Conservation (phyloP, 1,284 basidiomycete genomes). For the Boletellus dicymbophilus region DNA sequence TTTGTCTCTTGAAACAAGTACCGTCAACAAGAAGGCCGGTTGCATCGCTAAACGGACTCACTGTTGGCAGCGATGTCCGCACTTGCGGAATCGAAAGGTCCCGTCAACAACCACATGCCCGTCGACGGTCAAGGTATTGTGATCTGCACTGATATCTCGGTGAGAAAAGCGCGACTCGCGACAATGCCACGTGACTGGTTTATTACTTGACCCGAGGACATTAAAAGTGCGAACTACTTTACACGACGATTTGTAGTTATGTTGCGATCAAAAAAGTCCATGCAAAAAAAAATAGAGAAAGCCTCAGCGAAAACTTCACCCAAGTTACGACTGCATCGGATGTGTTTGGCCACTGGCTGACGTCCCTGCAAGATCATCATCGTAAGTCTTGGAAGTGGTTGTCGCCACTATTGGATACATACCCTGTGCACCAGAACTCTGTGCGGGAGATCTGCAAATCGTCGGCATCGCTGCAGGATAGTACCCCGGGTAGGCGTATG, state of each 20-base stretch:
- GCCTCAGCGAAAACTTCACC: neutral
- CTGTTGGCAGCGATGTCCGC: conserved; percentile 23
- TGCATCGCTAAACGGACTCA: conserved; percentile 10
- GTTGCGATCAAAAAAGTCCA: conserved; percentile 11
- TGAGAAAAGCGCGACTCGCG: neutral
- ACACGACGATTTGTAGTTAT: conserved; percentile 13
- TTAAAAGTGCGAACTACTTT: conserved; percentile 19
- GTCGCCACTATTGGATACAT: conserved; percentile 42
- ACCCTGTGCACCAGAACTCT: conserved; percentile 22
- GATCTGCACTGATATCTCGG: neutral
- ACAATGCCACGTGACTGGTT: neutral
- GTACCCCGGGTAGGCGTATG: conserved; percentile 22
- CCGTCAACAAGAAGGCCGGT: neutral
- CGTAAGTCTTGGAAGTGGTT: conserved; percentile 28
- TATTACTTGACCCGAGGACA: neutral
- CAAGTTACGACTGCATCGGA: conserved; percentile 16
- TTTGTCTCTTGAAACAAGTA: conserved; percentile 49
- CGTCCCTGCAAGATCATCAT: conserved; percentile 18
- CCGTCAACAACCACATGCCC: conserved; percentile 30
- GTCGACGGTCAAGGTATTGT: neutral
- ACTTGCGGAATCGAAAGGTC: conserved; percentile 27
- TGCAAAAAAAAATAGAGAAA: conserved; percentile 7
- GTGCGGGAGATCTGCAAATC: conserved; percentile 16
- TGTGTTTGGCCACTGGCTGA: conserved; percentile 17
- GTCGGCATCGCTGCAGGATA: conserved; percentile 14